Conservation (phyloP, 208 protist species). For the Leishmania aethiopica region DNA sequence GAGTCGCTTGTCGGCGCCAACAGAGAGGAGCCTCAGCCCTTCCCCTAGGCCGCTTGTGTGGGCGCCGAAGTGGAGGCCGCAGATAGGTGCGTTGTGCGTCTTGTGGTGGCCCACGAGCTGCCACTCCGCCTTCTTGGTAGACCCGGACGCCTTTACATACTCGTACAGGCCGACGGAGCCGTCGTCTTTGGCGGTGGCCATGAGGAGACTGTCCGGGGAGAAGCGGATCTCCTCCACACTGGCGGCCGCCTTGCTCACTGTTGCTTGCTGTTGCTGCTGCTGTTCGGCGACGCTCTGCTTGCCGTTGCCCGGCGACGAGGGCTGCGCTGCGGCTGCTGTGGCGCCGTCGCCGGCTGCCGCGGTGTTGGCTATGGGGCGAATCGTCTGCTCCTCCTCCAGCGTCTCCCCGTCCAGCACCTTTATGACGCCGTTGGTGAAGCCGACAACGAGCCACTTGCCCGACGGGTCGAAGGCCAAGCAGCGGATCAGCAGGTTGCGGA, state of each 20-base stretch:
- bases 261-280: conserved; percentile 10
- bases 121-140: conserved; percentile 76
- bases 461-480: conserved; percentile 90
- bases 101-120: conserved; percentile 92
- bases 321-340: neutral
- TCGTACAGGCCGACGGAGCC: conserved; percentile 93
- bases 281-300: neutral
- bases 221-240: conserved; percentile 83
- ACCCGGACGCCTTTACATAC: conserved; percentile 28
- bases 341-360: conserved; percentile 1
- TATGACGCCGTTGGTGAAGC: conserved; percentile 93
- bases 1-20: conserved; percentile 92
- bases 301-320: neutral
- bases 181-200: conserved; percentile 80
- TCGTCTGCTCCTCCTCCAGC: conserved; percentile 83
- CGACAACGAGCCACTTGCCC: conserved; percentile 82
- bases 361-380: conserved; percentile 34
- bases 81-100: conserved; percentile 89
- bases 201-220: conserved; percentile 72
- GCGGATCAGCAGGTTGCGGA: conserved; percentile 80
- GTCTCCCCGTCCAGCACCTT: conserved; percentile 90
- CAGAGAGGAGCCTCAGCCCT: conserved; percentile 85
- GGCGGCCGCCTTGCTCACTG: conserved; percentile 61
- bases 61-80: conserved; percentile 87
- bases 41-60: conserved; percentile 41